Base-by-base conservation (phyloP, 2,329 filamentous ascomycete species). In the Colletotrichum sojae region DNA sequence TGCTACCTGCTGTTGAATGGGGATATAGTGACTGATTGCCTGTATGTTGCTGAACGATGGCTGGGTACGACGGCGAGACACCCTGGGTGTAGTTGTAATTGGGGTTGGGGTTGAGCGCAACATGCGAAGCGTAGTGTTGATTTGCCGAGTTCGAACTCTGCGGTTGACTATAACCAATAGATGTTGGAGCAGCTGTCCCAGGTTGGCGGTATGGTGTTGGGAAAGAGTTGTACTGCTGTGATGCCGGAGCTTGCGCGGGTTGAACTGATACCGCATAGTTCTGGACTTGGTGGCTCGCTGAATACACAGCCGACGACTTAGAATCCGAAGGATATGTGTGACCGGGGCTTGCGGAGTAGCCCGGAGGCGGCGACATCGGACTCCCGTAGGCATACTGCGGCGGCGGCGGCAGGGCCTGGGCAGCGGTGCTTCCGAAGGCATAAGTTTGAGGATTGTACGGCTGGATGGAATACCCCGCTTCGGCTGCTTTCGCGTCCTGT, bases 401-500 rank as follows among this genome's bases (percentile, higher is more conserved):
- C 18, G 45, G 51, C 18, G 45, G 39, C 16, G 55, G 49, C 31
- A 40, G 15, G 6, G 15, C 27, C 57, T 64, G 56, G n/a, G 39
- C 27, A 20, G 46, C 22, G 36, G 22, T 54, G n/a, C 46, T 45
- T 53, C 59, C 40, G 16, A 36, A n/a, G n/a, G 43, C 54, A 31
- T 52, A 63, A 10, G 55, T 53, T 40, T 64, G 43, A 13, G 69
- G 69, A 27, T 74, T 63, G 8, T 76, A 73, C 0, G 54, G 72
- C 5, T 75, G 71, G 4, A 67, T 31, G 0, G 73, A 22, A 54
- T 74, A 74, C 4, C 70, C 71, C 15, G 73, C 74, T 56, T 73
- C 79, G n/a, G 71, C 74, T 5, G 73, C 73, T 40, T 73, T 78
- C 0, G 76, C 75, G 49, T 77, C 72, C 1, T 74, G 63, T 0